Percentiles rank a stretch among this genome's conserved stretches.
phyloP scores from a whole-genome alignment of 1,284 basidiomycete genomes.

The Prillingera fragicola region DNA sequence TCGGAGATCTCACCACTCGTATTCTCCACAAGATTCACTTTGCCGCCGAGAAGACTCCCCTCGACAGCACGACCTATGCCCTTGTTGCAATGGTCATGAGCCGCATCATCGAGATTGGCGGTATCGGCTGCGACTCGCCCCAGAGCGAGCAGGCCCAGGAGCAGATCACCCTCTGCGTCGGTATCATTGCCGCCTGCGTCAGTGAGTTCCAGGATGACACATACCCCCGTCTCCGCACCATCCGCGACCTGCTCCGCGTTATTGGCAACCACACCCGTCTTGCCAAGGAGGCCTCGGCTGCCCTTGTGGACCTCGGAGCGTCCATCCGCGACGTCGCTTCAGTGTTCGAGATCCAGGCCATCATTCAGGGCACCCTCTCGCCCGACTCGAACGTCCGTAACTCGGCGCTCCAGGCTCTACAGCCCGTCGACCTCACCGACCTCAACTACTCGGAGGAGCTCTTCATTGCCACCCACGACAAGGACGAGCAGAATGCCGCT shows the following conservation, averaged over 20 bases:
- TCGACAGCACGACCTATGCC: constrained; percentile 79
- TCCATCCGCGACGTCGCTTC: constrained; percentile 67
- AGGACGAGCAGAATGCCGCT: constrained; percentile 83
- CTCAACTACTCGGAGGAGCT: constrained; percentile 85
- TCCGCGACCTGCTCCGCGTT: constrained; percentile 68
- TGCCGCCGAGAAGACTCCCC: constrained; percentile 71
- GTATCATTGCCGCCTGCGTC: constrained; percentile 79
- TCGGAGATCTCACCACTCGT: constrained; percentile 67
- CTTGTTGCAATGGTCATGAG: constrained; percentile 74
- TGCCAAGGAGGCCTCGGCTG: constrained; percentile 77
- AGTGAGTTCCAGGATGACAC: constrained; percentile 61
- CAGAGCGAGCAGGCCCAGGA: constrained; percentile 71
- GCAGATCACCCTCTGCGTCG: constrained; percentile 77
- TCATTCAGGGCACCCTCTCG: constrained; percentile 72
- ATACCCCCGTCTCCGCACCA: constrained; percentile 68
- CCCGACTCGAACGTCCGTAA: constrained; percentile 86
- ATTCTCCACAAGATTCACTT: constrained; percentile 81
- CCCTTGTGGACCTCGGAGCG: constrained; percentile 76
- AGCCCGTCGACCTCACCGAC: constrained; percentile 94
- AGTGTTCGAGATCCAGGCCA: constrained; percentile 58
- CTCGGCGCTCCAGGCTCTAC: constrained; percentile 80
- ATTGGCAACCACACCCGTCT: constrained; percentile 75
- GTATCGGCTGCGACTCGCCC: constrained; percentile 57
- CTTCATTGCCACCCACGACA: constrained; percentile 85
- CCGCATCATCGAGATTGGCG: constrained; percentile 64